Evolutionary conservation across 306 rosid genomes (phyloP).

Genomic region (Oemleria cerasiformis): DNA sequence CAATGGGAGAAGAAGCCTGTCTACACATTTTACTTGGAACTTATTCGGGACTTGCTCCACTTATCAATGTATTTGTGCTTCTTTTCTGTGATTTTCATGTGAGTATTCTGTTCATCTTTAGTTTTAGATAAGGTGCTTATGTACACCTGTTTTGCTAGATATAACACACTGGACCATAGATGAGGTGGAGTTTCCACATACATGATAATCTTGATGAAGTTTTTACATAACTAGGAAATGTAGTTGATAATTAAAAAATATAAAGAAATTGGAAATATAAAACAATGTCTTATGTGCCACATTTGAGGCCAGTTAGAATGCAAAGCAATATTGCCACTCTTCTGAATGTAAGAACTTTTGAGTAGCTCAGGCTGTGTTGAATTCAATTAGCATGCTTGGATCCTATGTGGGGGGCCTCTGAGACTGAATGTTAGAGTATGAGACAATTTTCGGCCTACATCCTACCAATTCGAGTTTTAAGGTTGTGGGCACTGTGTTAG

Average conservation of each 20-base stretch:
- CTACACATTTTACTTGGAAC: slow-evolving; percentile 95
- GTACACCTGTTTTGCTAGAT: not conserved
- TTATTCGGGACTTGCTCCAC: slow-evolving; percentile 93
- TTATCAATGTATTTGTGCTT: slow-evolving; percentile 93
- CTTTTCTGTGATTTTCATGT: slow-evolving; percentile 92
- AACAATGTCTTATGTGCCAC: not conserved
- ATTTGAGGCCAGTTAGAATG: not conserved
- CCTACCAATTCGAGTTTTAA: not conserved
- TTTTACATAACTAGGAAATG: too few relatives aligned
- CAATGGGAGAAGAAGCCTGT: slow-evolving; percentile 98
- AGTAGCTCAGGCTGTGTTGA: not conserved
- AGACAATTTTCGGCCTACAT: not conserved
- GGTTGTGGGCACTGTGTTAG: not conserved
- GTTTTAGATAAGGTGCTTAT: not conserved
- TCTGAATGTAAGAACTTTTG: not conserved
- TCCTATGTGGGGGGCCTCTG: not conserved
- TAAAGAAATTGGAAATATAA: too few relatives aligned
- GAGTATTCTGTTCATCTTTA: slow-evolving; percentile 38
- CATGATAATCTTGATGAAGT: too few relatives aligned
- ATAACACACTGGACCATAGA: not conserved
- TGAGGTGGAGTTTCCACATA: too few relatives aligned
- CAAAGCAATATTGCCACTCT: not conserved
- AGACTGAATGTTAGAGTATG: not conserved
- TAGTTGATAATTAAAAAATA: too few relatives aligned
- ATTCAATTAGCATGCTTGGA: not conserved